Evolutionary conservation across 148 eudicot genomes (phyloP), one percentile per base, ranked within the genome.

Genomic region (Silene latifolia): DNA sequence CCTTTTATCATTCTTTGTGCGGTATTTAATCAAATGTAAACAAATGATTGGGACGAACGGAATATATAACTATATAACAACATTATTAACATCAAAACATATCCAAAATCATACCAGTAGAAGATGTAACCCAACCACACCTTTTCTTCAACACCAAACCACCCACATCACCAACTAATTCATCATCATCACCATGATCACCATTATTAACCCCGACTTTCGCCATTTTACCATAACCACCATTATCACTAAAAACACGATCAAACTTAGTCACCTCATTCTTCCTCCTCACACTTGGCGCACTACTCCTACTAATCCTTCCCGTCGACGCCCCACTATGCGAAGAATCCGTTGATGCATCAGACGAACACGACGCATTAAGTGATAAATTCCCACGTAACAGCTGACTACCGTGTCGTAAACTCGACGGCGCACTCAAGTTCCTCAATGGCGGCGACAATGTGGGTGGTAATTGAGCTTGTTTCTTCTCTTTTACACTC

Each of bases 61-160:
- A 39, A 7, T 39, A 39, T 0, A 51, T 10, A 8, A 48, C 54
- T 27, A 46, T 46, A 48, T 12, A 11, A 51, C 56, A 51, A 51
- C 56, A 51, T 15, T 51, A 48, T 21, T 0, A 60, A 20, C 24
- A 23, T 23, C 25, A 21, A 8, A 24, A 27, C 18, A 39, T 18
- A 18, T 4, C 12, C 63, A 58, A 13, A 63, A 63, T 18, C 80
- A 72, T 89, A 91, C 97, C 98, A 71, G 92, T 89, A 75, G 85
- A 88, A 42, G 97, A 81, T 3, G 95, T 93, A 68, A 93, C 93
- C 98, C 97, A 93, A 80, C 89, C 87, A 84, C 98, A 93, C 78
- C 97, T 80, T 77, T 85, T 91, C 90, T 86, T 88, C 13, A 77
- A 14, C 74, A 64, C 60, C 0, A 72, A 74, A 24, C 73, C 82